Evolutionary conservation across 1,139 yeast genomes (phyloP).

Genomic region (Insectozyma bohioensis): DNA sequence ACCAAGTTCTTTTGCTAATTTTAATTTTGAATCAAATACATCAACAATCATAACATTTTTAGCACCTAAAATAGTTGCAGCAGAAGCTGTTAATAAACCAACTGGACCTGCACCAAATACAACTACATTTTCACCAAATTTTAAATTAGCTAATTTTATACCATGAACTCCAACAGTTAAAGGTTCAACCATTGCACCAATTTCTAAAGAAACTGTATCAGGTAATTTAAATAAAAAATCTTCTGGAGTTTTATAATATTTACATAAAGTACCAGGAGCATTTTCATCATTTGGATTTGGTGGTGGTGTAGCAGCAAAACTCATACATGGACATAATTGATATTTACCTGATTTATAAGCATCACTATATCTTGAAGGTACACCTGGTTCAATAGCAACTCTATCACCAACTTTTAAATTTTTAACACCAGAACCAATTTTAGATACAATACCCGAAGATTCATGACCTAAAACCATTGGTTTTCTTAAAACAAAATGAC

Average conservation of each 20-base stretch:
- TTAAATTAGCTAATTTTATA: slow-evolving; percentile 62
- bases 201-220: slow-evolving; percentile 71
- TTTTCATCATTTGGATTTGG: slow-evolving; percentile 38
- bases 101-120: slow-evolving; percentile 96
- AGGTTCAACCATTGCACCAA: slow-evolving; percentile 91
- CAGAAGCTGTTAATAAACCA: slow-evolving; percentile 76
- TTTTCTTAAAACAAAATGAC: slow-evolving; percentile 59
- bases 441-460: slow-evolving; percentile 68
- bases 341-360: slow-evolving; percentile 76
- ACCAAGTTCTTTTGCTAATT: slow-evolving; percentile 56
- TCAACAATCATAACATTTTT: slow-evolving; percentile 66
- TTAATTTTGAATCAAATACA: slow-evolving; percentile 56
- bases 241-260: slow-evolving; percentile 74
- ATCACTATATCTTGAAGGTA: slow-evolving; percentile 73
- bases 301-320: slow-evolving; percentile 82
- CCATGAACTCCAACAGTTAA: slow-evolving; percentile 86
- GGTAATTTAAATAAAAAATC: slow-evolving; percentile 83
- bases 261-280: slow-evolving; percentile 70
- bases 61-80: slow-evolving; percentile 84
- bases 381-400: slow-evolving; percentile 75
- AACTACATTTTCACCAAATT: slow-evolving; percentile 71
- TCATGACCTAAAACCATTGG: slow-evolving; percentile 81
- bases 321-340: slow-evolving; percentile 80
- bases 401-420: slow-evolving; percentile 69
- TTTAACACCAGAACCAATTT: slow-evolving; percentile 63